Evolutionary conservation across 2,329 filamentous ascomycete species (phyloP).

Genomic region (Emergomyces orientalis): DNA sequence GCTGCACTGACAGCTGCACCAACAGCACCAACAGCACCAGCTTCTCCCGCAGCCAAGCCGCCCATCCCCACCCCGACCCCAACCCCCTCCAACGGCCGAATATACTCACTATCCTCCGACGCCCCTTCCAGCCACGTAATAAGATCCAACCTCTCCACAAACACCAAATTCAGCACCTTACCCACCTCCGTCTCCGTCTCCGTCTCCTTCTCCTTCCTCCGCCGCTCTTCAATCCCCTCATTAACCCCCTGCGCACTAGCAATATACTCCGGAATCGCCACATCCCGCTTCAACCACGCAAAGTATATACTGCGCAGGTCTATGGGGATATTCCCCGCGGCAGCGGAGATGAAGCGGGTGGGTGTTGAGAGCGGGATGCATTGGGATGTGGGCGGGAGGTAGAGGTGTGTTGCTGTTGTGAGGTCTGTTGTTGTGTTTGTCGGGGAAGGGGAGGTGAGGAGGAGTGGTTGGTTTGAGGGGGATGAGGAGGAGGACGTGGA

Average conservation of each 20-base stretch:
- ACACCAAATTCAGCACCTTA: constrained; percentile 80
- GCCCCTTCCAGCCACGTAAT: constrained; percentile 90
- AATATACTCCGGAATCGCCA: constrained; percentile 84
- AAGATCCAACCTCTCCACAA: constrained; percentile 83
- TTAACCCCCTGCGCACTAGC: constrained; percentile 71
- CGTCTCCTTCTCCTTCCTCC: constrained; percentile 24
- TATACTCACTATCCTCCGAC: constrained; percentile 84
- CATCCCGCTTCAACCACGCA: constrained; percentile 88
- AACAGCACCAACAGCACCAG: constrained; percentile 37
- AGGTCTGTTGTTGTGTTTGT: constrained; percentile 61
- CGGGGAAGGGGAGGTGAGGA: constrained; percentile 57
- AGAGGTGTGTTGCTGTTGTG: constrained; percentile 51
- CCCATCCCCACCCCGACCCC: no score
- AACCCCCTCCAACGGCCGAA: constrained; percentile 68
- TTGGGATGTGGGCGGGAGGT: constrained; percentile 52
- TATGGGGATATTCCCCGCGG: constrained; percentile 53
- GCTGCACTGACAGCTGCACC: constrained; percentile 40
- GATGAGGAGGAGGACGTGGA: constrained; percentile 56
- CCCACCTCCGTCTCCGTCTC: no score
- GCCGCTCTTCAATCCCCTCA: constrained; percentile 53
- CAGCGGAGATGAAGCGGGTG: constrained; percentile 80
- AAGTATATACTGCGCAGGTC: constrained; percentile 94
- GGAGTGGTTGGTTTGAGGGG: constrained; percentile 58
- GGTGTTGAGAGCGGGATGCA: constrained; percentile 60
- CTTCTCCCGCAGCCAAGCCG: constrained; percentile 37